Conservation (phyloP, 2,329 filamentous ascomycete genomes). For the Teratosphaeria viscida region DNA sequence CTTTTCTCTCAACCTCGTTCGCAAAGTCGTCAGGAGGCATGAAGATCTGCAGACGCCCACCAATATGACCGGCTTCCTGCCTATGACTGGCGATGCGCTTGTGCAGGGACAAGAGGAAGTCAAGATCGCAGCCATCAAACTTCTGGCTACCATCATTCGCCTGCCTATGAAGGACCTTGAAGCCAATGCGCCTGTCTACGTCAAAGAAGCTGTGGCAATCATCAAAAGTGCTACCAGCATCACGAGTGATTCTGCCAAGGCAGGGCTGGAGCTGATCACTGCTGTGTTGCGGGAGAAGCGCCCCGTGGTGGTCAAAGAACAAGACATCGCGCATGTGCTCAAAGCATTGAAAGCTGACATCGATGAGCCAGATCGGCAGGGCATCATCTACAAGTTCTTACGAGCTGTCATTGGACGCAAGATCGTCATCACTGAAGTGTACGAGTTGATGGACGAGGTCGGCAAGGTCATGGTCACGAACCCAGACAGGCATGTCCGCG, state of each 20-base stretch:
- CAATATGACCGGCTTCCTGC: constrained; percentile 78
- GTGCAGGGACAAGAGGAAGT: constrained; percentile 83
- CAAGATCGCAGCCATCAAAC: constrained; percentile 73
- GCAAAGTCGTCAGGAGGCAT: constrained; percentile 77
- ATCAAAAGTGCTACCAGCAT: constrained; percentile 69
- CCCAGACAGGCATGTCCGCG: constrained; percentile 76
- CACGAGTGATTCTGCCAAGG: constrained; percentile 74
- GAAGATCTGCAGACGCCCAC: constrained; percentile 66
- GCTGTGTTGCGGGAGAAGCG: constrained; percentile 73
- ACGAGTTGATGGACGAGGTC: constrained; percentile 82
- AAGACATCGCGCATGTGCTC: constrained; percentile 71
- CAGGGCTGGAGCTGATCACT: constrained; percentile 77
- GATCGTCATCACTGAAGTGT: constrained; percentile 75
- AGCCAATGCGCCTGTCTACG: constrained; percentile 63
- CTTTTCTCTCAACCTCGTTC: constrained; percentile 79
- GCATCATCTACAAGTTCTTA: constrained; percentile 89
- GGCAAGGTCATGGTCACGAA: constrained; percentile 93
- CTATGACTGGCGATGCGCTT: constrained; percentile 78
- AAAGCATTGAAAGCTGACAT: constrained; percentile 76
- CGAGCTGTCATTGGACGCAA: constrained; percentile 77
- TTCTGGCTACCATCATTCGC: constrained; percentile 77
- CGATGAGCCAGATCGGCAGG: constrained; percentile 83
- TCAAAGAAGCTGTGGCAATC: constrained; percentile 72
- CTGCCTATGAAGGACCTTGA: constrained; percentile 65
- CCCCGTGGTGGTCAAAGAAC: constrained; percentile 66